Conservation (phyloP, 1,139 yeast genomes). For the Hyphopichia wangnamkhiaoensis region DNA sequence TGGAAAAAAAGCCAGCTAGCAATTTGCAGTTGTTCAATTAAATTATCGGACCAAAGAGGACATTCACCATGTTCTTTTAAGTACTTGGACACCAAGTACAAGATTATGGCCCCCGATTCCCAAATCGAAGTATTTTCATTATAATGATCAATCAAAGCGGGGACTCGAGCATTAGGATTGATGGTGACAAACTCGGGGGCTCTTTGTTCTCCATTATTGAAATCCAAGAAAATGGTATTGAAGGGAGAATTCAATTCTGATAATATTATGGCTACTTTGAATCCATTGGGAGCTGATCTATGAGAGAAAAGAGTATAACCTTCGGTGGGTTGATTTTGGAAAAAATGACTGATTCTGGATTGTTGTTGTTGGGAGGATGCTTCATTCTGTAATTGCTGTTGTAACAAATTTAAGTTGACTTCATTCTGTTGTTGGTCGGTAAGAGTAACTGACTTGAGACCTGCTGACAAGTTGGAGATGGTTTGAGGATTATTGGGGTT, state of each 20-base stretch:
- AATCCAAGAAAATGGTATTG: slow-evolving; percentile 84
- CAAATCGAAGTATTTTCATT: slow-evolving; percentile 80
- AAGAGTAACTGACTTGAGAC: slow-evolving; percentile 47
- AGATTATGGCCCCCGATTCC: slow-evolving; percentile 92
- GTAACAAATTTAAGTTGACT: slow-evolving; percentile 40
- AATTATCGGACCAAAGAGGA: slow-evolving; percentile 76
- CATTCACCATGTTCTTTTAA: slow-evolving; percentile 73
- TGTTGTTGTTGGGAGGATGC: slow-evolving; percentile 38
- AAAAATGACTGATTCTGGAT: slow-evolving; percentile 69
- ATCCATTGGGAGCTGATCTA: slow-evolving; percentile 94
- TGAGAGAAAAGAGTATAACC: slow-evolving; percentile 90
- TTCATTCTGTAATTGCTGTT: slow-evolving; percentile 42
- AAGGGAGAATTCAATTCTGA: slow-evolving; percentile 80
- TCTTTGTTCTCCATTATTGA: slow-evolving; percentile 85
- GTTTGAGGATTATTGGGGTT: slow-evolving; percentile 20
- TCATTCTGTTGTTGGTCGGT: slow-evolving; percentile 46
- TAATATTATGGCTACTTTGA: slow-evolving; percentile 89
- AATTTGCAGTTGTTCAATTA: slow-evolving; percentile 83
- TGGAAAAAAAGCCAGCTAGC: slow-evolving; percentile 91
- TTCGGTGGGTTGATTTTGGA: slow-evolving; percentile 74
- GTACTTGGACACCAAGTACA: slow-evolving; percentile 71
- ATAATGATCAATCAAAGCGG: slow-evolving; percentile 87
- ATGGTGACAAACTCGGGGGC: slow-evolving; percentile 90
- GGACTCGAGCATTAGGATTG: slow-evolving; percentile 94
- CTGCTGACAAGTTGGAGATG: slow-evolving; percentile 51